Evolutionary conservation across 352 stramenopile genomes (phyloP).

Genomic region (Phytophthora quininea): DNA sequence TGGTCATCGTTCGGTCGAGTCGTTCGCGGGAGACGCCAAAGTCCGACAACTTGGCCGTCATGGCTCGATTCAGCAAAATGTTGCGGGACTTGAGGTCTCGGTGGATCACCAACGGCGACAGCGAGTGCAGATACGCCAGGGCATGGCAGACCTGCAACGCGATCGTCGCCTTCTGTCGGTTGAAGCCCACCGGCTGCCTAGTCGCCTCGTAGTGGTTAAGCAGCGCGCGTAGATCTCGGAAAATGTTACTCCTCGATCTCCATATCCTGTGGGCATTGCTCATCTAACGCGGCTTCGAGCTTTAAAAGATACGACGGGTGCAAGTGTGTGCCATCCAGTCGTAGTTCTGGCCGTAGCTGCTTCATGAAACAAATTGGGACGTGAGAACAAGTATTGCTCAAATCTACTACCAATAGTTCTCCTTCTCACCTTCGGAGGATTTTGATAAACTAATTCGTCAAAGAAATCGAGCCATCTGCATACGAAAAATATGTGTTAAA

Average conservation of each 20-base stretch:
- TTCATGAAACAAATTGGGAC: not conserved
- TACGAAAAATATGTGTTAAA: not conserved
- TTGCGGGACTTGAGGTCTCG: slow-evolving; percentile 50
- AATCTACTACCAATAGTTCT: not conserved
- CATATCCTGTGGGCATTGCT: not conserved
- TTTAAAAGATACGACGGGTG: slow-evolving; percentile 70
- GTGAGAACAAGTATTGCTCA: not conserved
- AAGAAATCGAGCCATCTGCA: slow-evolving; percentile 91
- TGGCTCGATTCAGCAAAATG: slow-evolving; percentile 50
- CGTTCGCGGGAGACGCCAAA: slow-evolving; percentile 55
- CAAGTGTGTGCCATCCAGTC: slow-evolving; percentile 89
- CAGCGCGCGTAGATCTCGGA: slow-evolving; percentile 39
- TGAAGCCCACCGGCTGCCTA: slow-evolving; percentile 16
- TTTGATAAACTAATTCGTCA: slow-evolving; percentile 66
- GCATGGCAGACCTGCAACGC: slow-evolving; percentile 44
- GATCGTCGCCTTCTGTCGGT: slow-evolving; percentile 25
- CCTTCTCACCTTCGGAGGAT: slow-evolving; percentile 48
- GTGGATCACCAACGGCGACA: slow-evolving; percentile 34
- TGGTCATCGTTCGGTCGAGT: slow-evolving; percentile 40
- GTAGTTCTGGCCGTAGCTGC: slow-evolving; percentile 58
- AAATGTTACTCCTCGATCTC: too few species aligned
- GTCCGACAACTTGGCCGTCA: slow-evolving; percentile 66
- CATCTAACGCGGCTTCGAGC: slow-evolving; percentile 47
- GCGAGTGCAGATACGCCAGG: slow-evolving; percentile 45
- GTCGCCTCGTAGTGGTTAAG: slow-evolving; percentile 22